Percentiles rank a stretch among this genome's conserved stretches.
These are phyloP conservation scores for Solanum chilense DNA, from an alignment of 257 asterid genomes.

Conservation along the genomic window DNA sequence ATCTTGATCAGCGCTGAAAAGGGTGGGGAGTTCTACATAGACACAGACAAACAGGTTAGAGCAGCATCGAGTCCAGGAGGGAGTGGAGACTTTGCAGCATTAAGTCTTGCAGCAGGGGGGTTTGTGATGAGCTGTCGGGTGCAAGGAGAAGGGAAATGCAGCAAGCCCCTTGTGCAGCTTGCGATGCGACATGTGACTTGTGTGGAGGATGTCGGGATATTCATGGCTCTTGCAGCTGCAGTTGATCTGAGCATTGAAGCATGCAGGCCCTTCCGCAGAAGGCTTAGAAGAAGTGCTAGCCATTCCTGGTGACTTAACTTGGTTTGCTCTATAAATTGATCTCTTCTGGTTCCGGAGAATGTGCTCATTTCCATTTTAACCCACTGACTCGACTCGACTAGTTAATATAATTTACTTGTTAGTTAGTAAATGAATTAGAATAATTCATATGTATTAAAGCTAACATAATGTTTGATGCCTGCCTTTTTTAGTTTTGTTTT, in stretches of 20 bases:
- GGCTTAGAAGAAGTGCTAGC: constrained; percentile 35
- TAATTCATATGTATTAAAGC: neutral
- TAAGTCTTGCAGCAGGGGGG: constrained; percentile 52
- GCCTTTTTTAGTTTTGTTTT: neutral
- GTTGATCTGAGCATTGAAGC: constrained; percentile 90
- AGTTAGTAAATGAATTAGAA: neutral
- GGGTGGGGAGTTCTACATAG: constrained; percentile 82
- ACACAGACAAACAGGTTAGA: constrained; percentile 52
- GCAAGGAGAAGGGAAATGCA: constrained; percentile 71
- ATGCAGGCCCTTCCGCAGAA: constrained; percentile 65
- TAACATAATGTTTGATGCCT: neutral
- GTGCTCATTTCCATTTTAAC: neutral
- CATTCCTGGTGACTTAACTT: constrained; percentile 51
- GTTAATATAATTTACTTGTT: neutral
- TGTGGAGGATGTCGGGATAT: constrained; percentile 92
- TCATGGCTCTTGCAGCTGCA: constrained; percentile 91
- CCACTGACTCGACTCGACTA: neutral
- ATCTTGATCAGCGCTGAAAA: constrained; percentile 58
- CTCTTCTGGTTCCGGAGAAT: neutral
- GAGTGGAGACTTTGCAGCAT: constrained; percentile 60
- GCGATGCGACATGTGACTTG: constrained; percentile 87
- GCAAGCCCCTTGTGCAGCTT: constrained; percentile 75
- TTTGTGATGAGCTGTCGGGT: constrained; percentile 88
- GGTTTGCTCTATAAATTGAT: neutral
- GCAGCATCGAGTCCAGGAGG: constrained; percentile 50